Evolutionary conservation across 139 green algal genomes (phyloP).

Genomic region (Chlorella ohadii): DNA sequence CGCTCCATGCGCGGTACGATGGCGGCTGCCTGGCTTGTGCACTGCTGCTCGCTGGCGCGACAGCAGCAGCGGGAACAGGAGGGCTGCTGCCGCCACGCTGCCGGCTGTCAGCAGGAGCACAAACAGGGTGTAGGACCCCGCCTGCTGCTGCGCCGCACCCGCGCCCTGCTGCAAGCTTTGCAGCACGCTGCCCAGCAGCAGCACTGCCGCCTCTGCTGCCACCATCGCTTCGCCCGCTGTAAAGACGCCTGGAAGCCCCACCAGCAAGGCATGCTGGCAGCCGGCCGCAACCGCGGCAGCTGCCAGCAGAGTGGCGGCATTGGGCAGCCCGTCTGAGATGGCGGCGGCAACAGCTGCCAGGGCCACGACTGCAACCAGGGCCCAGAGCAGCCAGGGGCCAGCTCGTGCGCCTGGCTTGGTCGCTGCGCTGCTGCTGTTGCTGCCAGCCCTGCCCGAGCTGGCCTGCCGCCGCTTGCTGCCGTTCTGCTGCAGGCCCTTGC

Average conservation of each 20-base stretch:
- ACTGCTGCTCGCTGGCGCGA: not conserved
- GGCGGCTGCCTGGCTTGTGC: too few species aligned
- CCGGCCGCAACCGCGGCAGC: not conserved
- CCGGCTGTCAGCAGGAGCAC: slow-evolving; percentile 2
- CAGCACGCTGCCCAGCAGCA: not conserved
- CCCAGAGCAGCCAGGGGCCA: not conserved
- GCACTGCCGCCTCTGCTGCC: slow-evolving; percentile 3
- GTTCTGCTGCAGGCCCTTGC: not conserved
- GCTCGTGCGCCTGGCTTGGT: not conserved
- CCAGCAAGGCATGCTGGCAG: not conserved
- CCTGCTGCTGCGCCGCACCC: not conserved
- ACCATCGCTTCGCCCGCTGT: slow-evolving; percentile 39
- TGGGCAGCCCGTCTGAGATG: too few species aligned
- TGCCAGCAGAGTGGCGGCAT: not conserved
- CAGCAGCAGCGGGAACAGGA: slow-evolving; percentile 3
- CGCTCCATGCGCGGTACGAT: not conserved
- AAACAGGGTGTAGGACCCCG: not conserved
- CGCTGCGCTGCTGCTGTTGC: not conserved
- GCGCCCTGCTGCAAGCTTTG: not conserved
- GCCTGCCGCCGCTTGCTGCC: not conserved
- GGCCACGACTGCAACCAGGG: not conserved
- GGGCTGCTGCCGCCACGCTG: not conserved
- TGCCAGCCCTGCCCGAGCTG: not conserved
- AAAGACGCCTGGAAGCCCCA: slow-evolving; percentile 14
- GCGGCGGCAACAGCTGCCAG: not conserved